Evolutionary conservation across 1,139 yeast genomes (phyloP), one percentile per base, ranked within the genome.

Genomic region (Trichomonascaceae sp.): DNA sequence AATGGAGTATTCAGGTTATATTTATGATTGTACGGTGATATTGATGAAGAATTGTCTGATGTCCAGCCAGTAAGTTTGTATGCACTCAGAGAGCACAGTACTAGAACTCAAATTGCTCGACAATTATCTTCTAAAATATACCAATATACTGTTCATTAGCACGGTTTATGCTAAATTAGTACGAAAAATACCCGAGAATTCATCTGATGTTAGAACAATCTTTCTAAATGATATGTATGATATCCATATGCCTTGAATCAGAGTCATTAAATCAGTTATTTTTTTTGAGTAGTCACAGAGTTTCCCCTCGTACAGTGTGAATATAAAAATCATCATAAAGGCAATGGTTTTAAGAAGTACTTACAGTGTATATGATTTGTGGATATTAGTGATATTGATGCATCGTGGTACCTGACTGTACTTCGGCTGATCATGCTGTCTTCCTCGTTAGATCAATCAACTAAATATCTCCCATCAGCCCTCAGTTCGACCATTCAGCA

Each of bases 221-320:
- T 36, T 13, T n/a, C 24, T 22, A 22, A 22, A n/a, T 36, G 17
- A 36, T 2, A 15, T n/a, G 15, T 2, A 15, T n/a, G 15, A 15
- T 15, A 36, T 36, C 5, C 15, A 36, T 7, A 13, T 3, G 24
- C 24, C 41, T 12, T 22, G 13, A 24, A 53, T 59, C 61, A 57
- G 61, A 59, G 49, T 59, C 61, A 59, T 59, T 59, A 59, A 59
- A 59, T 59, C 61, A 59, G 61, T 59, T 52, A 39, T 57, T 39
- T 55, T 52, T 52, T 55, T 55, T 50, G 19, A 12, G 52, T 53
- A 53, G 55, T 56, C 60, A 58, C 19, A 46, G 58, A 52, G 56
- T 57, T 45, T 39, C 53, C 55, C 56, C 57, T 59, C 60, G 53
- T 52, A 59, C 59, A 59, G 61, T 59, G 61, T 59, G 61, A 59